Conservation (phyloP, 2,329 filamentous ascomycete species). For the Aspergillus novofumigatus region DNA sequence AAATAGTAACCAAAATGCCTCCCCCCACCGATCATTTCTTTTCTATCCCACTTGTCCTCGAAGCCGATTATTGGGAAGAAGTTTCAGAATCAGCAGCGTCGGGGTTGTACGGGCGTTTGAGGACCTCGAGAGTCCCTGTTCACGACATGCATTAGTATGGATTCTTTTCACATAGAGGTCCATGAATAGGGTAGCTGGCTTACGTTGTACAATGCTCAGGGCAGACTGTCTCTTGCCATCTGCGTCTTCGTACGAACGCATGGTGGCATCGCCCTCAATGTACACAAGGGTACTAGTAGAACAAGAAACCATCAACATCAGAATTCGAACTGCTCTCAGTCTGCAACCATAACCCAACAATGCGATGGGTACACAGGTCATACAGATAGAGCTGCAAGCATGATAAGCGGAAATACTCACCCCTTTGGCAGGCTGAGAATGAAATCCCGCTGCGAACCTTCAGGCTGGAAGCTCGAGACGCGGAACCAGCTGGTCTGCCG, state of each 20-base stretch:
- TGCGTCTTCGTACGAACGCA: constrained; percentile 62
- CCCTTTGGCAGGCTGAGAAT: constrained; percentile 75
- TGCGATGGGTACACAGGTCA: background rate
- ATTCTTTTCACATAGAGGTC: background rate
- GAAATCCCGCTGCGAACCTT: constrained; percentile 66
- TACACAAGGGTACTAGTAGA: constrained; percentile 66
- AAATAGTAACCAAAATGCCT: background rate
- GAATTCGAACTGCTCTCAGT: background rate
- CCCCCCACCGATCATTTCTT: background rate
- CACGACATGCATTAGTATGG: background rate
- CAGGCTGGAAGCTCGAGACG: constrained; percentile 65
- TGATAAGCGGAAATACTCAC: constrained; percentile 50
- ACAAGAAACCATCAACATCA: constrained; percentile 9
- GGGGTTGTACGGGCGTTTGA: constrained; percentile 24
- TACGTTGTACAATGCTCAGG: constrained; percentile 77
- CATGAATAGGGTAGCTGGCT: constrained; percentile 27
- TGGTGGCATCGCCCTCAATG: constrained; percentile 75
- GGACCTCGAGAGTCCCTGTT: constrained; percentile 31
- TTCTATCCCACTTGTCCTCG: background rate
- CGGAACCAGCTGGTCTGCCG: constrained; percentile 81
- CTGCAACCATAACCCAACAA: background rate
- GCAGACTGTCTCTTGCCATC: constrained; percentile 62
- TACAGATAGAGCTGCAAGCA: background rate
- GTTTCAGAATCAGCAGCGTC: constrained; percentile 5
- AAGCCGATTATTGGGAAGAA: constrained; percentile 9